A percentile compares a stretch with the other conserved stretches of the same genome.
phyloP scores from a whole-genome alignment of 768 basidiomycete genomes.

The Mycena metata region DNA sequence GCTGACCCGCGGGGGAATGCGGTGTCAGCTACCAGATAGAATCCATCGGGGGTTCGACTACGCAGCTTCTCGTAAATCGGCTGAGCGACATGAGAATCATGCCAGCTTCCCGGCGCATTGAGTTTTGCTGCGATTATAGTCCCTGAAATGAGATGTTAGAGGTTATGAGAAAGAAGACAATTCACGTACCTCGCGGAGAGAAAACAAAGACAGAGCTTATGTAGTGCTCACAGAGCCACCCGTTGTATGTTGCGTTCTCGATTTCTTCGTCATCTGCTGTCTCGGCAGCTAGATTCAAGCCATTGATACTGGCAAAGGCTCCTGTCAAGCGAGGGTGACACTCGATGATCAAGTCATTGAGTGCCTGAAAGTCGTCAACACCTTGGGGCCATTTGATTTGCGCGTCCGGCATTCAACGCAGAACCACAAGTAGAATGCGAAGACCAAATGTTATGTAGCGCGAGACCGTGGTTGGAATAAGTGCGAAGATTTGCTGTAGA shows the following conservation, averaged over 20 bases:
- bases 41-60: too few relatives aligned
- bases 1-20: too few relatives aligned
- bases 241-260: too few relatives aligned
- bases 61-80: too few relatives aligned
- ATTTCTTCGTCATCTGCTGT: too few relatives aligned
- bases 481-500: conserved; percentile 60
- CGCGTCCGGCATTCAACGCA: conserved; percentile 48
- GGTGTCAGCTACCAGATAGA: too few relatives aligned
- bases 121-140: conserved; percentile 48
- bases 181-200: conserved; percentile 41
- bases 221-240: conserved; percentile 59
- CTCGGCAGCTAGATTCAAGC: conserved; percentile 50
- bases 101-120: too few relatives aligned
- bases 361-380: conserved; percentile 46
- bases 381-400: conserved; percentile 44
- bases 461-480: conserved; percentile 53
- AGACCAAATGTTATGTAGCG: conserved; percentile 54
- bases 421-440: conserved; percentile 46
- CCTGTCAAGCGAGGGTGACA: conserved; percentile 52
- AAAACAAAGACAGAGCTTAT: conserved; percentile 52
- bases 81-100: too few relatives aligned
- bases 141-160: conserved; percentile 43
- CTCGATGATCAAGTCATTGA: conserved; percentile 43
- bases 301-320: conserved; percentile 59
- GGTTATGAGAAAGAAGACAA: conserved; percentile 14